Conservation (phyloP, 1,284 basidiomycete genomes). For the Ustilago xerochloae region DNA sequence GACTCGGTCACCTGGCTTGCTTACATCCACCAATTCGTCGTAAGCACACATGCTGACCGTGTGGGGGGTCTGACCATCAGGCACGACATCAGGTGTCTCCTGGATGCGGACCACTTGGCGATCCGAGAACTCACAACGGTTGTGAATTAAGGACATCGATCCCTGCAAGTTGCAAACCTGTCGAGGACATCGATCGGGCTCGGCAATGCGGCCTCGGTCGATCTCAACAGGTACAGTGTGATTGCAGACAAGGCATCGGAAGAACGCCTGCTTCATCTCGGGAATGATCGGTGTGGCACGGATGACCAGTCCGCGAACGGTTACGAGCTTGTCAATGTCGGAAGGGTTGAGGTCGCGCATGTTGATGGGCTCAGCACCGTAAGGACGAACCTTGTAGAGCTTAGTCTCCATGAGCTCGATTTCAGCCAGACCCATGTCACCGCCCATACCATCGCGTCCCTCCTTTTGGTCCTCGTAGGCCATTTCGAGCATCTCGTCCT, state of each 20-base stretch:
- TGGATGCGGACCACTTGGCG: slow-evolving; percentile 94
- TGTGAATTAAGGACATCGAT: slow-evolving; percentile 94
- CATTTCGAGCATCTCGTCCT: slow-evolving; percentile 74
- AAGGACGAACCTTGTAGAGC: slow-evolving; percentile 92
- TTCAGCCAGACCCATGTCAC: slow-evolving; percentile 73
- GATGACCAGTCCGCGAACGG: slow-evolving; percentile 95
- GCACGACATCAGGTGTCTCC: slow-evolving; percentile 96
- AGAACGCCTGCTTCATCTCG: slow-evolving; percentile 97
- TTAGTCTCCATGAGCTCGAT: slow-evolving; percentile 69
- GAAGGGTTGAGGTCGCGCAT: slow-evolving; percentile 67
- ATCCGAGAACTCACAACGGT: slow-evolving; percentile 94
- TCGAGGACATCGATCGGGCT: slow-evolving; percentile 89
- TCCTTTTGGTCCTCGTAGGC: slow-evolving; percentile 77
- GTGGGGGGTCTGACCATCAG: slow-evolving; percentile 97
- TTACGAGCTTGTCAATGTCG: slow-evolving; percentile 77
- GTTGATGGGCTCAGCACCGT: slow-evolving; percentile 76
- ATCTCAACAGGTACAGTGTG: slow-evolving; percentile 96
- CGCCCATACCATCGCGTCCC: slow-evolving; percentile 76
- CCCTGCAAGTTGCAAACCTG: slow-evolving; percentile 88
- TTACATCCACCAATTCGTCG: slow-evolving; percentile 93
- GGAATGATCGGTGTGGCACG: slow-evolving; percentile 97
- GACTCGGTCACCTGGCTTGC: slow-evolving; percentile 94
- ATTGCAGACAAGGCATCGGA: slow-evolving; percentile 94
- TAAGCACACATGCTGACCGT: slow-evolving; percentile 95
- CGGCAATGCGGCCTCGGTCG: slow-evolving; percentile 93